Percentiles rank a stretch among this genome's conserved stretches.
Conservation (phyloP, 164 flowering plant genomes). For the Magnolia kwangsiensis region DNA sequence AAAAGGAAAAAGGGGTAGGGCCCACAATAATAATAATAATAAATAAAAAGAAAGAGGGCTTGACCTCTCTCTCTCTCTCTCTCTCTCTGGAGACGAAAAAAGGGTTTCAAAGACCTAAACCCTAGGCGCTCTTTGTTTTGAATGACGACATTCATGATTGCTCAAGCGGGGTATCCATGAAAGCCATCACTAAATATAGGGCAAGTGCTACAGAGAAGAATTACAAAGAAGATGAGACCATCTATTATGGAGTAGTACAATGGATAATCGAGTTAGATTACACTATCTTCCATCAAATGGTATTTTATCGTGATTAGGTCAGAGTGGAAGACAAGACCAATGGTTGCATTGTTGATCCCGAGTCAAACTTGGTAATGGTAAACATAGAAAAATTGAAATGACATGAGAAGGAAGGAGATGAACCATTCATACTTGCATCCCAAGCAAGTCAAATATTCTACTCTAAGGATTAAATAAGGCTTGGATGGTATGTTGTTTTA, state of each 20-base stretch:
- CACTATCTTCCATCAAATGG: background rate
- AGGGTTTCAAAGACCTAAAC: too few relatives aligned
- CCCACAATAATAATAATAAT: too few relatives aligned
- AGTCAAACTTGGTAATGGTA: background rate
- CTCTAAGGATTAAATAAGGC: background rate
- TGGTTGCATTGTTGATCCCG: background rate
- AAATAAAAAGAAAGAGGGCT: too few relatives aligned
- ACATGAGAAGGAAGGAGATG: background rate
- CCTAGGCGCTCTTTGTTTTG: too few relatives aligned
- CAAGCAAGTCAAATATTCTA: background rate
- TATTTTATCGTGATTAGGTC: background rate
- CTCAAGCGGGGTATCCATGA: too few relatives aligned
- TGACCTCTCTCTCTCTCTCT: too few relatives aligned
- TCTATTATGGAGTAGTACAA: background rate
- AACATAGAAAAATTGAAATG: background rate
- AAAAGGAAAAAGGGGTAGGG: too few relatives aligned
- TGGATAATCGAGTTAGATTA: background rate
- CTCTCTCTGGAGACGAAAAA: too few relatives aligned
- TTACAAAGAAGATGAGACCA: background rate
- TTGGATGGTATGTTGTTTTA: background rate
- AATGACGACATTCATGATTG: too few relatives aligned
- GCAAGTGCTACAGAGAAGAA: background rate
- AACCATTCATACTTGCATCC: background rate
- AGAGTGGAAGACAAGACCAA: background rate
- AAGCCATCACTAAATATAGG: too few relatives aligned